These are phyloP conservation scores for Jatropha multifida DNA, from an alignment of 441 rosid genomes.

Conservation along the genomic window DNA sequence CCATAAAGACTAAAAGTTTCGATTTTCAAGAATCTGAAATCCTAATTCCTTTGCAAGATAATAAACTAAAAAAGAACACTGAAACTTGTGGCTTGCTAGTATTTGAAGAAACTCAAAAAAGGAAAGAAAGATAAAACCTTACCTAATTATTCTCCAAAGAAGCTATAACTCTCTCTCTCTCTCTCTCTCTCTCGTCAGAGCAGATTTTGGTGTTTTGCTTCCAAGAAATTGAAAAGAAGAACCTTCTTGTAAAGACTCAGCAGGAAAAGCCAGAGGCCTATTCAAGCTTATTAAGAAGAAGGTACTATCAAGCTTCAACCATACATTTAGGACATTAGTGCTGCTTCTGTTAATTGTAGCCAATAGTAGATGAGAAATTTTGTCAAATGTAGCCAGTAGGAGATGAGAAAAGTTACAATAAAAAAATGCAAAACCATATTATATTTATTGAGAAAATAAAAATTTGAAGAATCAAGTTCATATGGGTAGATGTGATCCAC, in stretches of 20 bases:
- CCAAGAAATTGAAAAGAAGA: not conserved
- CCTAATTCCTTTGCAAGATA: not conserved
- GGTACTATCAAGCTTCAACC: not conserved
- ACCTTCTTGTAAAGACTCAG: not conserved
- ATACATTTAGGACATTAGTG: not conserved
- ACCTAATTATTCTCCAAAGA: not conserved
- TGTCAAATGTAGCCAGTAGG: not conserved
- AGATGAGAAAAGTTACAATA: not conserved
- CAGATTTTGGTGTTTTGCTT: not conserved
- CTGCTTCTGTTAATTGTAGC: not conserved
- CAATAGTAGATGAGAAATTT: slow-evolving; percentile 10
- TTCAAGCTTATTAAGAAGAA: not conserved
- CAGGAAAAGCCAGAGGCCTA: not conserved
- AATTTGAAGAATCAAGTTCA: not conserved
- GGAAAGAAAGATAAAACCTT: not conserved
- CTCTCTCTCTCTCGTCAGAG: not conserved
- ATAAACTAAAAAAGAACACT: not conserved
- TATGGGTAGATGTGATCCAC: not conserved
- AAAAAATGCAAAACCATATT: not conserved
- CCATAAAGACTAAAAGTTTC: not conserved
- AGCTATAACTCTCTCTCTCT: not conserved
- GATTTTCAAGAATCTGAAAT: not conserved
- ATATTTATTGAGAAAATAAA: not conserved
- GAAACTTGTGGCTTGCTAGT: not conserved
- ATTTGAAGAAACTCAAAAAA: not conserved